These are phyloP conservation scores for Phytophthora foliorum DNA, from an alignment of 352 stramenopile species.

Conservation along the genomic window DNA sequence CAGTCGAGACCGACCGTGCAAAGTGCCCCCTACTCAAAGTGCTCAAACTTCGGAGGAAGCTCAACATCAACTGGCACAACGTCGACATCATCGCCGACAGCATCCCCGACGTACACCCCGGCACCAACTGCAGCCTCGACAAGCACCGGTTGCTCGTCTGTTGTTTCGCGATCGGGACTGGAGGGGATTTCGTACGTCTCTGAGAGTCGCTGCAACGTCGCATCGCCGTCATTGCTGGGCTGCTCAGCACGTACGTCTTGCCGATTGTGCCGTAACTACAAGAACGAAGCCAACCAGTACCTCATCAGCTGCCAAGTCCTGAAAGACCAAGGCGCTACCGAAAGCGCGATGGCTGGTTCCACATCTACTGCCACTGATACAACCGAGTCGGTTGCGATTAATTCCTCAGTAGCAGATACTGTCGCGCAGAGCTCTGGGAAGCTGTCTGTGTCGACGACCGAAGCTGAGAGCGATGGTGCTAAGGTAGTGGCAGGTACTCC, in stretches of 20 bases:
- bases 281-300: conserved; percentile 69
- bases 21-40: conserved; percentile 39
- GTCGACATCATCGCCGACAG: conserved; percentile 6
- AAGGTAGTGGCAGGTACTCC: background rate
- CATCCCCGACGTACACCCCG: conserved; percentile 1
- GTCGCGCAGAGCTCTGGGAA: background rate
- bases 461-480: background rate
- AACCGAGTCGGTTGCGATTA: conserved; percentile 8
- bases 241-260: conserved; percentile 59
- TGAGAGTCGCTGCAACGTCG: conserved; percentile 49
- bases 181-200: conserved; percentile 53
- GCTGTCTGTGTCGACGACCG: conserved; percentile 16
- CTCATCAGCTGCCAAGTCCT: conserved; percentile 68
- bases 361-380: background rate
- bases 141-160: conserved; percentile 37
- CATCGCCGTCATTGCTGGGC: conserved; percentile 39
- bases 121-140: conserved; percentile 29
- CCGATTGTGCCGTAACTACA: conserved; percentile 61
- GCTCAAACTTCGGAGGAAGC: conserved; percentile 15
- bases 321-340: conserved; percentile 25
- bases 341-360: conserved; percentile 7
- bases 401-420: conserved; percentile 3
- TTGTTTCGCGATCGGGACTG: conserved; percentile 44
- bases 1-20: conserved; percentile 36
- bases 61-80: conserved; percentile 14